Conservation (phyloP, 768 basidiomycete genomes). For the Boletus speciosus region DNA sequence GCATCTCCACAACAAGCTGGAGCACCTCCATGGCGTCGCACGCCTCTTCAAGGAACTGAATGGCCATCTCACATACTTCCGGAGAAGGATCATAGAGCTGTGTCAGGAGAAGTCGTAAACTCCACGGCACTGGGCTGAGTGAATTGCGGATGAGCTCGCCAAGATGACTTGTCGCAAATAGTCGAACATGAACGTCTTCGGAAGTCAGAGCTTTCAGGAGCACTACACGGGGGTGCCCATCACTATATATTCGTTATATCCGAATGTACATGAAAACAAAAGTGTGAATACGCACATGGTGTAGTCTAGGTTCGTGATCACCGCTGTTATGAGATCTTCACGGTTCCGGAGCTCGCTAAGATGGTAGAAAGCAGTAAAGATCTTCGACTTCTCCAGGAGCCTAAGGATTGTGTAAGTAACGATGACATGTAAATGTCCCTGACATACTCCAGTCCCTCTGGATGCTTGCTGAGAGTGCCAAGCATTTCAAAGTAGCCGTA, state of each 20-base stretch:
- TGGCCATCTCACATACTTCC: conserved; percentile 88
- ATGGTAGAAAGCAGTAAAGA: conserved; percentile 96
- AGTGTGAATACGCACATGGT: conserved; percentile 55
- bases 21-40: conserved; percentile 83
- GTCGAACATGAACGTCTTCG: conserved; percentile 83
- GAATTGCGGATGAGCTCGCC: conserved; percentile 73
- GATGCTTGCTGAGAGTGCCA: conserved; percentile 82
- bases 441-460: conserved; percentile 85
- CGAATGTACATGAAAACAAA: conserved; percentile 1
- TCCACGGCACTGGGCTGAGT: conserved; percentile 74
- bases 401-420: conserved; percentile 37
- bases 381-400: conserved; percentile 83
- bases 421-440: background rate
- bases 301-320: conserved; percentile 91
- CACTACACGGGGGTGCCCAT: conserved; percentile 92
- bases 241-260: conserved; percentile 45
- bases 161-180: conserved; percentile 85
- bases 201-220: conserved; percentile 94
- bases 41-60: conserved; percentile 83
- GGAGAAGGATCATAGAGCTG: conserved; percentile 92
- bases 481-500: conserved; percentile 96
- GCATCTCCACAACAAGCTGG: conserved; percentile 89
- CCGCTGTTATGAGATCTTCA: conserved; percentile 87
- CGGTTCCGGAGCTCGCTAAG: conserved; percentile 86
- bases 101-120: conserved; percentile 83